Evolutionary conservation across 345 rosid genomes (phyloP).

Genomic region (Dimocarpus longan): DNA sequence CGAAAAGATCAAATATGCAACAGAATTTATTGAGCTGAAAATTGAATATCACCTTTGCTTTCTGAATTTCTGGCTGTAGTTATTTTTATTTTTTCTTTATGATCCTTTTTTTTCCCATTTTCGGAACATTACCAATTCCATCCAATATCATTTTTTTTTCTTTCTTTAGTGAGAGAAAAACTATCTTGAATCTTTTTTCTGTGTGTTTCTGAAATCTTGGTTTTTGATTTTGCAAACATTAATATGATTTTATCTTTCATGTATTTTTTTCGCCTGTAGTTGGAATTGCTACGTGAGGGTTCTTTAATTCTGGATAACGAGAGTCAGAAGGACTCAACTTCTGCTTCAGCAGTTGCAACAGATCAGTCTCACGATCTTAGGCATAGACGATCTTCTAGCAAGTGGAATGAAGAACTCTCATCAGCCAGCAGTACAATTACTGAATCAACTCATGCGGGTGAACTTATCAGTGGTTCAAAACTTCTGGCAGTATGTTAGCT

Average conservation of each 20-base stretch:
- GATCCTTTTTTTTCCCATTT: background rate
- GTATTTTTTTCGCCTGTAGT: conserved; percentile 50
- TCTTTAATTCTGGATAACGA: conserved; percentile 62
- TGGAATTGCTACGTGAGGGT: conserved; percentile 52
- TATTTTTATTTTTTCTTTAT: background rate
- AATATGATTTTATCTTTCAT: conserved; percentile 16
- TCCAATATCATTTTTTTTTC: background rate
- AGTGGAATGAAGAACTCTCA: conserved; percentile 76
- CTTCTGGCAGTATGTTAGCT: conserved; percentile 39
- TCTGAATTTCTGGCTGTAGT: background rate
- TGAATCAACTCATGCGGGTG: conserved; percentile 75
- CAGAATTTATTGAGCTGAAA: background rate
- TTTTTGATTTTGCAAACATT: background rate
- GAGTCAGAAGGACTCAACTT: conserved; percentile 50
- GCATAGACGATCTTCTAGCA: conserved; percentile 77
- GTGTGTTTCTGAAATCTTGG: background rate
- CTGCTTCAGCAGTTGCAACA: conserved; percentile 47
- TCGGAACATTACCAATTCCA: no score
- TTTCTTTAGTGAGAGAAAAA: background rate
- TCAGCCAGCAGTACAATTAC: conserved; percentile 60
- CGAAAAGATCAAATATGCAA: background rate
- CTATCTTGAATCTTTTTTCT: background rate
- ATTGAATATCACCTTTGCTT: background rate
- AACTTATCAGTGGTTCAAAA: conserved; percentile 50
- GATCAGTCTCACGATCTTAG: conserved; percentile 60